phyloP scores from a whole-genome alignment of 1,284 basidiomycete genomes.

The Malassezia psittaci region DNA sequence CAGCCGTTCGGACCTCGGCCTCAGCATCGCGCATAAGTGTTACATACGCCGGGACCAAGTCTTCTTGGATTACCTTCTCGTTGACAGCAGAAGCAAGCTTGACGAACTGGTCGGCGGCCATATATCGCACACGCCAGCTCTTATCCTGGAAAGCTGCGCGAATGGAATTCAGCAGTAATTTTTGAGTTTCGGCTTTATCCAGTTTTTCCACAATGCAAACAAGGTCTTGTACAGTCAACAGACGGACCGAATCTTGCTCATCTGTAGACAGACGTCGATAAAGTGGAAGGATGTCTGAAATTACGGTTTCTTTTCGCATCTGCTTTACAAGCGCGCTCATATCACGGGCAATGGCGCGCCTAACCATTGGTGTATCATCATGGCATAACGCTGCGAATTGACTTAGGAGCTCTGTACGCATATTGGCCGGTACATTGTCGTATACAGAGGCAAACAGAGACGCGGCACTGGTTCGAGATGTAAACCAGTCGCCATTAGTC shows the following conservation, averaged over 20 bases:
- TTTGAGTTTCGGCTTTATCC: slow-evolving; percentile 74
- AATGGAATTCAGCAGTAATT: slow-evolving; percentile 71
- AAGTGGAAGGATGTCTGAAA: slow-evolving; percentile 74
- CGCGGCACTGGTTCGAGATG: slow-evolving; percentile 90
- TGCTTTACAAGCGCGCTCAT: slow-evolving; percentile 56
- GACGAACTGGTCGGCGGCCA: slow-evolving; percentile 97
- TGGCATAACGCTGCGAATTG: slow-evolving; percentile 71
- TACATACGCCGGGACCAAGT: slow-evolving; percentile 85
- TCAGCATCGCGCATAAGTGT: slow-evolving; percentile 95
- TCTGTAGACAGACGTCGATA: slow-evolving; percentile 90
- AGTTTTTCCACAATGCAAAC: slow-evolving; percentile 83
- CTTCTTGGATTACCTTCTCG: slow-evolving; percentile 79
- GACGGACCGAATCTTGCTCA: slow-evolving; percentile 94
- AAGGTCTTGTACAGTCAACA: slow-evolving; percentile 89
- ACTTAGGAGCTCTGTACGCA: slow-evolving; percentile 82
- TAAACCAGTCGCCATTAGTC: slow-evolving; percentile 95
- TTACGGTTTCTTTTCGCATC: slow-evolving; percentile 51
- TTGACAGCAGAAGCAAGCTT: slow-evolving; percentile 77
- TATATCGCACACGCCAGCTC: slow-evolving; percentile 97
- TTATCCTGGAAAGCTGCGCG: slow-evolving; percentile 79
- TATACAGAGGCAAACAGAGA: slow-evolving; percentile 92
- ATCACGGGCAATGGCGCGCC: slow-evolving; percentile 89
- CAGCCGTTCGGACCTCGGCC: slow-evolving; percentile 94
- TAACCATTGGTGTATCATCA: slow-evolving; percentile 98
- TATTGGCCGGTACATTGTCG: slow-evolving; percentile 50